A percentile compares a stretch with the other conserved stretches of the same genome.
These are phyloP conservation scores for Suhomyces tanzawaensis DNA, from an alignment of 805 yeast genomes.

Conservation along the genomic window DNA sequence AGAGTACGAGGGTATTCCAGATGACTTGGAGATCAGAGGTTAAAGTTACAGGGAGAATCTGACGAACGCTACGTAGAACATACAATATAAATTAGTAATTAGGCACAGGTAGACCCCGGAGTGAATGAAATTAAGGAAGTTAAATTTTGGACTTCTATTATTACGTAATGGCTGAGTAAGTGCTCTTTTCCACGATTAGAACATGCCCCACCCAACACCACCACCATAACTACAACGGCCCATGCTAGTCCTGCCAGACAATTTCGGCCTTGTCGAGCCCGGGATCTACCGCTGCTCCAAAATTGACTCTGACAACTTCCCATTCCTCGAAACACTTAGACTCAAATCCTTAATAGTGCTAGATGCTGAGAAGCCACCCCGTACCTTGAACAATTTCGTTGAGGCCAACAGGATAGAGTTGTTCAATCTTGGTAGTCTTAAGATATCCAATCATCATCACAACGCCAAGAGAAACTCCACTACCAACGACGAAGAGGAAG, in stretches of 20 bases:
- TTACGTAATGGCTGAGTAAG: no score
- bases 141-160: no score
- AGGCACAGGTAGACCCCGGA: no score
- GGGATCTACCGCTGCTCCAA: conserved; percentile 80
- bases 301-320: conserved; percentile 70
- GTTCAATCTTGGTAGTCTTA: conserved; percentile 44
- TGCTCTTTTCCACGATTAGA: no score
- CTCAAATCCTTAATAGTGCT: conserved; percentile 68
- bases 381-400: conserved; percentile 65
- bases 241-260: conserved; percentile 91
- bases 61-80: no score
- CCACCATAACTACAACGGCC: no score
- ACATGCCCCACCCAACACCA: no score
- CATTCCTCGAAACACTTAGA: conserved; percentile 72
- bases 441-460: conserved; percentile 37
- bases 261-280: conserved; percentile 86
- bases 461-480: conserved; percentile 29
- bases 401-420: conserved; percentile 54
- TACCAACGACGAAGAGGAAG: conserved; percentile 15
- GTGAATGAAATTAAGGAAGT: no score
- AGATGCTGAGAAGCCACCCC: conserved; percentile 83
- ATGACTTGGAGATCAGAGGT: conserved; percentile 54
- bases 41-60: no score
- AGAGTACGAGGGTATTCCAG: conserved; percentile 94
- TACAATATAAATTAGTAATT: no score